Evolutionary conservation across 345 rosid genomes (phyloP), one percentile per base, ranked within the genome.

Genomic region (Ceriops zippeliana): DNA sequence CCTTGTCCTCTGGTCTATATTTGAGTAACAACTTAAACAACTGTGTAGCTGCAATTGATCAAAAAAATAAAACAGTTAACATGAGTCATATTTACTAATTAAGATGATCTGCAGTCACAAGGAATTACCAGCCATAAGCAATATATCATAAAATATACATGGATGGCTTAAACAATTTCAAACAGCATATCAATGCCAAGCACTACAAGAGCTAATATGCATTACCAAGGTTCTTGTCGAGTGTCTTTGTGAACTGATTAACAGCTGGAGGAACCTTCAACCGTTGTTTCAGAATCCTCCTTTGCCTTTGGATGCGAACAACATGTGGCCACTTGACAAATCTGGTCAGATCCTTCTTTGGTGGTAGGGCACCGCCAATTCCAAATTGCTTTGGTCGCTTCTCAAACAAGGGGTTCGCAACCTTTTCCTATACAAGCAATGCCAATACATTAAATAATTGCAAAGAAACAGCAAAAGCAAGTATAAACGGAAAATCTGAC

Each of bases 231-330:
- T 87, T 87, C 83, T 89, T 91, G 84, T 91, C 97, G 6, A 87
- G 89, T 19, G 97, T 86, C 83, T 91, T 91, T 71, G 96, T 87
- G 77, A 89, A 91, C 76, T 89, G 96, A 68, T 87, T 89, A 54
- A 89, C 72, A 15, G 96, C 83, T 0, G 96, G 96, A 1, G 97
- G 96, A 26, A 91, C 93, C 89, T 91, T 91, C 79, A 91, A 76
- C 70, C 97, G 79, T 78, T 81, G 89, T 81, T 79, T 89, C 34
- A 91, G 85, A 67, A 91, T 85, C 75, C 96, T 86, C 77, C 79
- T 91, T 75, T 87, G 82, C 82, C 96, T 86, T 62, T 89, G 93
- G 64, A 87, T 86, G 10, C 83, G 82, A 76, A 89, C 86, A 1
- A 79, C 61, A 59, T 89, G 82, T 0, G 97, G 93, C 83, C 83